These are phyloP conservation scores for Fusarium musae DNA, from an alignment of 2,329 filamentous ascomycete species.

Conservation along the genomic window DNA sequence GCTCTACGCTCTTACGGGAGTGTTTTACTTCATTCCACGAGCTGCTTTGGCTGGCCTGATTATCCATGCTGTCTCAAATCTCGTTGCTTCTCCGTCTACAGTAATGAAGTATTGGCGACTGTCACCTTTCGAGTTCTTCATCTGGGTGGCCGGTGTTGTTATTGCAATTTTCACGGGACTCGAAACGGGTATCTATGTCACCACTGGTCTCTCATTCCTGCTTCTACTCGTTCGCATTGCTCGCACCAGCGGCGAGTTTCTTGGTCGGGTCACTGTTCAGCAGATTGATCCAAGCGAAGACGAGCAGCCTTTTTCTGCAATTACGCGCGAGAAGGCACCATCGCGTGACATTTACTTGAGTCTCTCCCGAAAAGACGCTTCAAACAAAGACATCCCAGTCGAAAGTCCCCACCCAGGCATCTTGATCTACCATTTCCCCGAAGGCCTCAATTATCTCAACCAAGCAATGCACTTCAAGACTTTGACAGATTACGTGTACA, in stretches of 20 bases:
- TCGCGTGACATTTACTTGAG: conserved; percentile 54
- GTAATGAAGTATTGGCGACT: conserved; percentile 83
- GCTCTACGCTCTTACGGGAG: conserved; percentile 78
- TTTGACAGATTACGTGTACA: conserved; percentile 42
- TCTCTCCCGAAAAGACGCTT: conserved; percentile 54
- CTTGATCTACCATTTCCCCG: conserved; percentile 63
- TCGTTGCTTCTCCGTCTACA: conserved; percentile 78
- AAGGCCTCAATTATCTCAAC: conserved; percentile 65
- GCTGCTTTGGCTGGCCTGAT: conserved; percentile 79
- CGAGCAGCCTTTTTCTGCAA: background rate
- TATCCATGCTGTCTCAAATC: conserved; percentile 83
- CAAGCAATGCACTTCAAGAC: conserved; percentile 59
- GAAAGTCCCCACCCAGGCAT: conserved; percentile 59
- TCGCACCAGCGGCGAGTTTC: conserved; percentile 59
- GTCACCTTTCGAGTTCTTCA: conserved; percentile 77
- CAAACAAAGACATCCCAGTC: conserved; percentile 57
- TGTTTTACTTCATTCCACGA: conserved; percentile 85
- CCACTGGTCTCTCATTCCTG: conserved; percentile 55
- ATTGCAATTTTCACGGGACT: conserved; percentile 62
- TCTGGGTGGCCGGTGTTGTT: conserved; percentile 80
- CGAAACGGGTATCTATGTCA: conserved; percentile 62
- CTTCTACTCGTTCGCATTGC: conserved; percentile 59
- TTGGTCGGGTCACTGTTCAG: conserved; percentile 52
- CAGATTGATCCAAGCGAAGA: conserved; percentile 16
- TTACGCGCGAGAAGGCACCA: background rate